Percentiles rank a stretch among this genome's conserved stretches.
Evolutionary conservation across 176 grass and related monocot species (phyloP).

Genomic region (Metroxylon sagu): DNA sequence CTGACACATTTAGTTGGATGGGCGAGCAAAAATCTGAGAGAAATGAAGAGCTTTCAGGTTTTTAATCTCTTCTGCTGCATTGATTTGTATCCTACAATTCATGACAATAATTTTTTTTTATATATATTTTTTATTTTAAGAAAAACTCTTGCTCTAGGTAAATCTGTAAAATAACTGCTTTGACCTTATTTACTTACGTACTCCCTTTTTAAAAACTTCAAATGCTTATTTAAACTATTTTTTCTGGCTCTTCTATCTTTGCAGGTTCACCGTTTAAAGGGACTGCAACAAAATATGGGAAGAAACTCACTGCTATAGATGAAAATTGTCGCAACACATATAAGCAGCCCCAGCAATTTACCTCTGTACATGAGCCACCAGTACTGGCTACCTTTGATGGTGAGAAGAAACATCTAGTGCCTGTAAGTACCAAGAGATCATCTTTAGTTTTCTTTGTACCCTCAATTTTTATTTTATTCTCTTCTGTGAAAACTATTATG

Average conservation of each 20-base stretch:
- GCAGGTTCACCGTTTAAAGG: constrained; percentile 46
- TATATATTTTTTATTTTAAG: too few relatives aligned
- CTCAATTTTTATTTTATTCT: too few relatives aligned
- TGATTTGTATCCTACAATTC: too few relatives aligned
- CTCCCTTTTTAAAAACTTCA: not conserved
- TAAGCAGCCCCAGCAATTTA: constrained; percentile 35
- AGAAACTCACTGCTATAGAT: constrained; percentile 51
- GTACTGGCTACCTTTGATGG: constrained; percentile 43
- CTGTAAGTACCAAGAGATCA: constrained; percentile 33
- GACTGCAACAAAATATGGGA: constrained; percentile 39
- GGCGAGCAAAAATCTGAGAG: constrained; percentile 38
- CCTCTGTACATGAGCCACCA: constrained; percentile 42
- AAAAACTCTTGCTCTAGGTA: too few relatives aligned
- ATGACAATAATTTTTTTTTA: too few relatives aligned
- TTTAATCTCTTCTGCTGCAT: too few relatives aligned
- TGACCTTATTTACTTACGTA: too few relatives aligned
- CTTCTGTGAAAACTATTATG: too few relatives aligned
- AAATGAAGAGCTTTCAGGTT: constrained; percentile 65
- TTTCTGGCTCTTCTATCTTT: not conserved
- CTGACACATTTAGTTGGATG: constrained; percentile 42
- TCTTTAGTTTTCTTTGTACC: not conserved
- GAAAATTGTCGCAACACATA: constrained; percentile 71
- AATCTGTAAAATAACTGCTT: too few relatives aligned
- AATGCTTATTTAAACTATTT: too few relatives aligned
- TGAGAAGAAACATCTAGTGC: constrained; percentile 59